phyloP scores from a whole-genome alignment of 352 stramenopile species.

The Phytophthora citricola region DNA sequence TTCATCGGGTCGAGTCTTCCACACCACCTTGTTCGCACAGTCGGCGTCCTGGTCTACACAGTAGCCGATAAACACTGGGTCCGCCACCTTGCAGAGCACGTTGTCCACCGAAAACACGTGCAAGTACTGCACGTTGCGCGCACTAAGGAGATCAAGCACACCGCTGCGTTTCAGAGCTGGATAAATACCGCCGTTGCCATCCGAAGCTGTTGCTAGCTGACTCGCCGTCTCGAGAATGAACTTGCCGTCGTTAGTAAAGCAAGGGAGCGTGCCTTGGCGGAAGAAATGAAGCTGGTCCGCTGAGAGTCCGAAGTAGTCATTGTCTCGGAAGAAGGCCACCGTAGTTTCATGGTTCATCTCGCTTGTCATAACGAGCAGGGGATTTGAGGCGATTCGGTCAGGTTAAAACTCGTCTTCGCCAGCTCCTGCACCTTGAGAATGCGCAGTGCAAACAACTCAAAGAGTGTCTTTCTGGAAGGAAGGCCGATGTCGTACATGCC shows the following conservation, averaged over 20 bases:
- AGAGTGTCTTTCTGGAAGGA: slow-evolving; percentile 92
- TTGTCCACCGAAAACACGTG: slow-evolving; percentile 99
- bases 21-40: slow-evolving; percentile 97
- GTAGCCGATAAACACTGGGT: slow-evolving; percentile 97
- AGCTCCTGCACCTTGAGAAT: slow-evolving; percentile 77
- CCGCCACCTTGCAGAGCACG: slow-evolving; percentile 94
- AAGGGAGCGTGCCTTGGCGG: slow-evolving; percentile 95
- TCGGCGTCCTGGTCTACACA: slow-evolving; percentile 94
- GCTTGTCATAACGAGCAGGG: slow-evolving; percentile 98
- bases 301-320: slow-evolving; percentile 93
- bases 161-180: slow-evolving; percentile 92
- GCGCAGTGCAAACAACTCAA: slow-evolving; percentile 92
- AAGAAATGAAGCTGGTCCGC: slow-evolving; percentile 95
- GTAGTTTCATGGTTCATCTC: slow-evolving; percentile 96
- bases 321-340: slow-evolving; percentile 87
- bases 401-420: slow-evolving; percentile 30
- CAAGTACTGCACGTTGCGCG: slow-evolving; percentile 92
- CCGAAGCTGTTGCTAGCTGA: slow-evolving; percentile 92
- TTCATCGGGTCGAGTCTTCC: slow-evolving; percentile 93
- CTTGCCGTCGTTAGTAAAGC: slow-evolving; percentile 94
- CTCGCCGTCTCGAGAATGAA: slow-evolving; percentile 93
- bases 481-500: slow-evolving; percentile 94
- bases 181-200: slow-evolving; percentile 99
- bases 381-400: slow-evolving; percentile 38
- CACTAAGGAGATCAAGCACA: slow-evolving; percentile 87